A percentile compares a stretch with the other conserved stretches of the same genome.
Conservation (phyloP, 2,329 filamentous ascomycete species). For the Penicillium sp. region DNA sequence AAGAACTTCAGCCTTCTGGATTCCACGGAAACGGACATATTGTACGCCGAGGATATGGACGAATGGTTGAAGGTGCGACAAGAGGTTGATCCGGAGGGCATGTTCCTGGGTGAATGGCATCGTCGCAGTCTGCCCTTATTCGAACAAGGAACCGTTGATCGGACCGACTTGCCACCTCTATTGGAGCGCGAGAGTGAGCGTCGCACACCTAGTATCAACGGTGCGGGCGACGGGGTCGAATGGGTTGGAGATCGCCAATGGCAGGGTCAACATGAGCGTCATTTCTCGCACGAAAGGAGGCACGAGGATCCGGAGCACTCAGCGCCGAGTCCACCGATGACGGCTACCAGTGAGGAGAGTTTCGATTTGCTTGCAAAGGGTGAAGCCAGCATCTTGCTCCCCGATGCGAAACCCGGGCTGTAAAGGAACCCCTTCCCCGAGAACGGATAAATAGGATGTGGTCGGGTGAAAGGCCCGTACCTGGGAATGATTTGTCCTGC, state of each 20-base stretch:
- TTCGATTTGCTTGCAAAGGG: slow-evolving; percentile 45
- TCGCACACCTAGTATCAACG: slow-evolving; percentile 24
- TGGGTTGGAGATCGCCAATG: slow-evolving; percentile 40
- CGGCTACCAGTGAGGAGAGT: slow-evolving; percentile 46
- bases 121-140: slow-evolving; percentile 58
- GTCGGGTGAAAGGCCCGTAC: slow-evolving; percentile 6
- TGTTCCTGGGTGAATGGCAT: slow-evolving; percentile 92
- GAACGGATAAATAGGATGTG: slow-evolving; percentile 1
- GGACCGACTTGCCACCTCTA: slow-evolving; percentile 31
- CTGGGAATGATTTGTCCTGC: slow-evolving; percentile 9
- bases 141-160: slow-evolving; percentile 10
- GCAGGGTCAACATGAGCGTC: slow-evolving; percentile 13
- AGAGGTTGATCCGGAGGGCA: slow-evolving; percentile 70
- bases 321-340: slow-evolving; percentile 35
- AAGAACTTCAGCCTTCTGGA: slow-evolving; percentile 73
- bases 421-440: slow-evolving; percentile 1
- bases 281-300: slow-evolving; percentile 7
- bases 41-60: slow-evolving; percentile 65
- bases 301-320: slow-evolving; percentile 12
- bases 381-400: slow-evolving; percentile 42
- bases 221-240: slow-evolving; percentile 40
- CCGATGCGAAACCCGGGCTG: slow-evolving; percentile 9
- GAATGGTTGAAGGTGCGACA: slow-evolving; percentile 66
- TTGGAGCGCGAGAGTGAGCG: slow-evolving; percentile 43
- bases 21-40: slow-evolving; percentile 55